Percentiles rank a stretch among this genome's conserved stretches.
phyloP scores from a whole-genome alignment of 2,329 filamentous ascomycete genomes.

The Diaporthe ilicicola region DNA sequence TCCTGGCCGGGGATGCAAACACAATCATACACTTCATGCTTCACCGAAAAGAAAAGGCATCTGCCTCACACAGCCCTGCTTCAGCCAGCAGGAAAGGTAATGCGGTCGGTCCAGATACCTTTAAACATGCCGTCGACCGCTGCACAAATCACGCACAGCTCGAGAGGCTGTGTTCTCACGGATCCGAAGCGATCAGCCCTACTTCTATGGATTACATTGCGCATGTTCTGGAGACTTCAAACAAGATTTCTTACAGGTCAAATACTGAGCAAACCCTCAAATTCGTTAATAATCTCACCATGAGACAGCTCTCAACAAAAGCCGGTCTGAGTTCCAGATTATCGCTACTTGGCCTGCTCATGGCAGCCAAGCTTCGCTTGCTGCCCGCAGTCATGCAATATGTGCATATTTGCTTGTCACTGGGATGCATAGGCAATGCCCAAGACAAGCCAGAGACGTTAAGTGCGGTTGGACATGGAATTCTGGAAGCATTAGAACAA shows the following conservation, averaged over 20 bases:
- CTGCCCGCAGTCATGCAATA: conserved; percentile 35
- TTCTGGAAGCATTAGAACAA: conserved; percentile 19
- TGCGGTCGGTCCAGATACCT: background rate
- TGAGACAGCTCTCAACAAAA: conserved; percentile 42
- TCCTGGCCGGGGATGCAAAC: conserved; percentile 30
- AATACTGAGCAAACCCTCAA: conserved; percentile 38
- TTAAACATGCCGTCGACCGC: conserved; percentile 26
- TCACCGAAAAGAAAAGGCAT: conserved; percentile 35
- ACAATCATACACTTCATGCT: conserved; percentile 40
- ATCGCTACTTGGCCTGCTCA: conserved; percentile 34
- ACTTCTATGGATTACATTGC: conserved; percentile 12
- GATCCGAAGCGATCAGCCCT: background rate
- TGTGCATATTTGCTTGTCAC: conserved; percentile 29
- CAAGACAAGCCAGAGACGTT: background rate
- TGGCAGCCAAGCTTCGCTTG: conserved; percentile 28
- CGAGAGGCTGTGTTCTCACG: conserved; percentile 37
- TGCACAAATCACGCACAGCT: conserved; percentile 35
- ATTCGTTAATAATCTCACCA: conserved; percentile 52
- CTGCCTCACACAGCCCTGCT: background rate
- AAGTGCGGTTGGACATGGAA: background rate
- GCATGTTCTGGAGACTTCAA: background rate
- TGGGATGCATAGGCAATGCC: conserved; percentile 2
- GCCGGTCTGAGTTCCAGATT: conserved; percentile 26
- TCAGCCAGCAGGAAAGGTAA: background rate
- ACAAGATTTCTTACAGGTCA: conserved; percentile 32